Evolutionary conservation across 768 basidiomycete genomes (phyloP).

Genomic region (Aureoboletus auriporus): DNA sequence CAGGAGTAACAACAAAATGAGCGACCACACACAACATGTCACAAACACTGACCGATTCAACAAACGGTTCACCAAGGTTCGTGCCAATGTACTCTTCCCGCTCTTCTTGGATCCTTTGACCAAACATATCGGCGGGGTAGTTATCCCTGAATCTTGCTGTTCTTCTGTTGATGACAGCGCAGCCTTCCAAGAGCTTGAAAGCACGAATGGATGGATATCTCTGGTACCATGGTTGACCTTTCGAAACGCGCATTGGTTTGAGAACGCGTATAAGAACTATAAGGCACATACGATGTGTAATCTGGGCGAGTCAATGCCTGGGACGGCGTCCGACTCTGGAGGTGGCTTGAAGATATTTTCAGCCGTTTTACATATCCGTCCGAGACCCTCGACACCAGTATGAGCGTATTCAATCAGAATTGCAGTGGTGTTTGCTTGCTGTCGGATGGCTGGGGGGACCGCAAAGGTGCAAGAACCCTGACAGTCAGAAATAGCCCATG

Average conservation of each 20-base stretch:
- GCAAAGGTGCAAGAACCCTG: constrained; percentile 12
- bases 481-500: constrained; percentile 18
- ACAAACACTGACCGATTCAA: constrained; percentile 43
- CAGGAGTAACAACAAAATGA: background rate
- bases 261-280: background rate
- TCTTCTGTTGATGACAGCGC: constrained; percentile 19
- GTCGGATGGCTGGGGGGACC: constrained; percentile 10
- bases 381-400: constrained; percentile 66
- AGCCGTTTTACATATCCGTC: constrained; percentile 57
- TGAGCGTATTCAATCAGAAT: constrained; percentile 54
- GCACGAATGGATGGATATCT: constrained; percentile 31
- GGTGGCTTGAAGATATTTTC: constrained; percentile 58
- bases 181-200: constrained; percentile 35
- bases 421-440: constrained; percentile 31
- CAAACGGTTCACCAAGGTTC: constrained; percentile 68
- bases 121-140: constrained; percentile 43
- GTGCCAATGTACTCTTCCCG: constrained; percentile 88
- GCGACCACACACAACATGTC: background rate
- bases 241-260: constrained; percentile 15
- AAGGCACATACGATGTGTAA: constrained; percentile 42
- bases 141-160: constrained; percentile 10
- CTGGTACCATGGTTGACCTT: constrained; percentile 25
- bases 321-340: constrained; percentile 19
- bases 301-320: constrained; percentile 45
- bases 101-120: constrained; percentile 84